Evolutionary conservation across 2,329 filamentous ascomycete genomes (phyloP), one percentile per base, ranked within the genome.

Genomic region (Penicillium sp.): DNA sequence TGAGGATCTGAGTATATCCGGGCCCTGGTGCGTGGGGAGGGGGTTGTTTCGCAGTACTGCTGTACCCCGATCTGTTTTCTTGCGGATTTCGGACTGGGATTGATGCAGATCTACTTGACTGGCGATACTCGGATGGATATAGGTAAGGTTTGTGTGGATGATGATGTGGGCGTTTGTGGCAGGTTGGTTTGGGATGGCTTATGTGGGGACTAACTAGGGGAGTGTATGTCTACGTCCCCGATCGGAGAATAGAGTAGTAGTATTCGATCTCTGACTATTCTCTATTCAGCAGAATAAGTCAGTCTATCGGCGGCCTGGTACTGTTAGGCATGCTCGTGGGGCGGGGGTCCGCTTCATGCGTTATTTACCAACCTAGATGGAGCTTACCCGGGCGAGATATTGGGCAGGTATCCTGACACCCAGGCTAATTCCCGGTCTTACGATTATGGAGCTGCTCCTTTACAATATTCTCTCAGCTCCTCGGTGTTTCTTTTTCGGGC

Each of bases 31-130:
- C 26, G 35, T 44, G 56, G 35, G 35, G 37, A 38, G 10, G 28
- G 49, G 7, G 6, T 4, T 37, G 30, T 8, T 5, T n/a, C 5
- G 17, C 40, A 24, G 33, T 37, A 37, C 33, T 8, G 24, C 12
- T 26, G 30, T 53, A 9, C 54, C 57, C 60, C 64, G 66, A 64
- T 68, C 50, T 62, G 35, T 61, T 68, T 66, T 65, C 61, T 68
- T 64, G 45, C n/a, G 26, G 40, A 37, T 49, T 30, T 49, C 17
- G 45, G 45, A 10, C 45, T 28, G 24, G 38, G 45, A 7, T 26
- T 17, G 24, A 38, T 60, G 64, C 65, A 55, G 60, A 63, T 68
- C 62, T 42, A 12, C 22, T 30, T 30, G 59, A 59, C 37, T 33
- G 53, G 47, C 17, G 24, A 53, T 61, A 53, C 56, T 65, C 24